phyloP scores from a whole-genome alignment of 192 early-diverging fungal genomes.

The Dissophora globulifera region DNA sequence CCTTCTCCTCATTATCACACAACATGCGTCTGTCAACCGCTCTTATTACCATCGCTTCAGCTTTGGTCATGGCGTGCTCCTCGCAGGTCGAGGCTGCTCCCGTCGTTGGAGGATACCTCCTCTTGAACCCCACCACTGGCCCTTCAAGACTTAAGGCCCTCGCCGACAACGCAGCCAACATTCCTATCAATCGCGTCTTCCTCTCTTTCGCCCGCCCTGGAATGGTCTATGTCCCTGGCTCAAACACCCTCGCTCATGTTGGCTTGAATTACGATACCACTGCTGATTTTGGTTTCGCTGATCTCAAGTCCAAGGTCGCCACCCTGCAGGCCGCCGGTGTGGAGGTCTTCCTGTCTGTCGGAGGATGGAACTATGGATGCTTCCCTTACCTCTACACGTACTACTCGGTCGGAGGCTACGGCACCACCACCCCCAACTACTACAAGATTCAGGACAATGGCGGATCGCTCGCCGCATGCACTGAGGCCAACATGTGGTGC shows the following conservation, averaged over 20 bases:
- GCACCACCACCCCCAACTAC: slow-evolving; percentile 51
- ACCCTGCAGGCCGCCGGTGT: slow-evolving; percentile 34
- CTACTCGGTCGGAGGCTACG: slow-evolving; percentile 50
- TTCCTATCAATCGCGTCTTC: slow-evolving; percentile 51
- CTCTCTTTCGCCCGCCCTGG: slow-evolving; percentile 42
- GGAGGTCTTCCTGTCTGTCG: slow-evolving; percentile 50
- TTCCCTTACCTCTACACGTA: slow-evolving; percentile 51
- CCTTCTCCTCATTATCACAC: not conserved
- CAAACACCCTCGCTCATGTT: slow-evolving; percentile 41
- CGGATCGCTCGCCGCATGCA: slow-evolving; percentile 31
- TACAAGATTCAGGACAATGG: slow-evolving; percentile 49
- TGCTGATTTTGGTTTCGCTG: slow-evolving; percentile 45
- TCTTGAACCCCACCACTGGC: slow-evolving; percentile 37
- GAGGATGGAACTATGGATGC: slow-evolving; percentile 55
- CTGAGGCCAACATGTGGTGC: slow-evolving; percentile 55
- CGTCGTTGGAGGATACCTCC: slow-evolving; percentile 44
- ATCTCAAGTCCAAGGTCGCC: slow-evolving; percentile 36
- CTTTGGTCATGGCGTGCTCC: slow-evolving; percentile 30
- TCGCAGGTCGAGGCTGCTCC: slow-evolving; percentile 34
- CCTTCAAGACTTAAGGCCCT: slow-evolving; percentile 49
- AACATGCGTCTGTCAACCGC: slow-evolving; percentile 47
- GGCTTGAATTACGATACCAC: slow-evolving; percentile 40
- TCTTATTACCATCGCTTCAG: slow-evolving; percentile 46
- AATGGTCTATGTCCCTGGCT: slow-evolving; percentile 45
- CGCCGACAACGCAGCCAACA: slow-evolving; percentile 48